A percentile compares a stretch with the other conserved stretches of the same genome.
Evolutionary conservation across 768 basidiomycete genomes (phyloP).

Genomic region (Agrocybe chaxingu): DNA sequence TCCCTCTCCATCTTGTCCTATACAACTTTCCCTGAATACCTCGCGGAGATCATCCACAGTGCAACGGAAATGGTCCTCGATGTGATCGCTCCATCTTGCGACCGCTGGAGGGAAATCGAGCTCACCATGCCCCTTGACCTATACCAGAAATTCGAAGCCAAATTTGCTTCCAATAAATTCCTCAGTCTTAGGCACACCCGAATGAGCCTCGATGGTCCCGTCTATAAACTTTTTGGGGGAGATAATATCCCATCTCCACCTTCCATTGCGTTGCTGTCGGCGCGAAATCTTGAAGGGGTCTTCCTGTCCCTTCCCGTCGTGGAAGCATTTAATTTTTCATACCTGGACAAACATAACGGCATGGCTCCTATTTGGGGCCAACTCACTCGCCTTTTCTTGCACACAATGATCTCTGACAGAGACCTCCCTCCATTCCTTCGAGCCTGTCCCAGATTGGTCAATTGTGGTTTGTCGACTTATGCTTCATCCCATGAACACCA

Average conservation of each 20-base stretch:
- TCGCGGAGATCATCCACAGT: background rate
- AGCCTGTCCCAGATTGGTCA: no score
- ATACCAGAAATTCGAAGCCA: conserved; percentile 4
- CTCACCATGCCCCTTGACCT: conserved; percentile 3
- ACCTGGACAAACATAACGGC: no score
- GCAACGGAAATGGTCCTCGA: background rate
- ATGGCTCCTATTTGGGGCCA: no score
- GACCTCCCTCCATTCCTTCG: no score
- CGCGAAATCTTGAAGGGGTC: background rate
- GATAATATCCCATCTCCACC: background rate
- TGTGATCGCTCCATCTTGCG: background rate
- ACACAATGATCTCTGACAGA: no score
- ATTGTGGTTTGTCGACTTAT: no score
- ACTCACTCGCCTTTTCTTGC: no score
- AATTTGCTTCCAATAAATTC: background rate
- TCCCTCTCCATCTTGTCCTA: conserved; percentile 2
- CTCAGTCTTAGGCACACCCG: background rate
- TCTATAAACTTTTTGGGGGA: background rate
- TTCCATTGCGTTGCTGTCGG: background rate
- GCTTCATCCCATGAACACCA: no score
- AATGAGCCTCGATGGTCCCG: background rate
- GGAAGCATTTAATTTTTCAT: no score
- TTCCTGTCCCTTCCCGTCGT: background rate
- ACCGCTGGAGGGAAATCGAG: conserved; percentile 8
- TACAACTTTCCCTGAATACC: background rate